These are phyloP conservation scores for Pleurotus tuoliensis DNA, from an alignment of 768 basidiomycete species.

Conservation along the genomic window DNA sequence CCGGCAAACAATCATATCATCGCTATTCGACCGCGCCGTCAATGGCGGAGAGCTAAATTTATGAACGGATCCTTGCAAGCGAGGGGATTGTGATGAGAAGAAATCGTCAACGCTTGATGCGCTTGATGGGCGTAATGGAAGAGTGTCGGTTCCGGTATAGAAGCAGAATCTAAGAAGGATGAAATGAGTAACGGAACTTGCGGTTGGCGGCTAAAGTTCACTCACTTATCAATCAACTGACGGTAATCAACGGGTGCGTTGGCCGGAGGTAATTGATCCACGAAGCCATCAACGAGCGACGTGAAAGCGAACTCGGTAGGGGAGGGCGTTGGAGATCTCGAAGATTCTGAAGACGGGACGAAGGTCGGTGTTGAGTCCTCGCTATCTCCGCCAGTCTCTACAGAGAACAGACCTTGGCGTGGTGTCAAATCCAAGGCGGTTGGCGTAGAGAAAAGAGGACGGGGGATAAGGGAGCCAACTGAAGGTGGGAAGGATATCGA, in stretches of 20 bases:
- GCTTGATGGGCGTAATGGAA: slow-evolving; percentile 36
- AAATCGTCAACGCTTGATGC: slow-evolving; percentile 54
- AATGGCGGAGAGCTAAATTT: slow-evolving; percentile 6
- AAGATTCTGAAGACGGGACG: slow-evolving; percentile 37
- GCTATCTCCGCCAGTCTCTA: slow-evolving; percentile 22
- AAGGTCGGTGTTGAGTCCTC: slow-evolving; percentile 46
- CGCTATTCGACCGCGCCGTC: slow-evolving; percentile 9
- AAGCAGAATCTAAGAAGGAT: slow-evolving; percentile 64
- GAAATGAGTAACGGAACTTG: slow-evolving; percentile 9
- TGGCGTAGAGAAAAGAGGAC: not conserved
- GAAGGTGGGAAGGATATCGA: slow-evolving; percentile 34
- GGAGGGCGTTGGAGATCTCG: slow-evolving; percentile 38
- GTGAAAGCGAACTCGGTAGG: slow-evolving; percentile 29
- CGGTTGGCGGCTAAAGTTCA: slow-evolving; percentile 10
- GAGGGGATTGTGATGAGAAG: slow-evolving; percentile 28
- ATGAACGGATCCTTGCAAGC: slow-evolving; percentile 22
- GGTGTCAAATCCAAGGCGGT: not conserved
- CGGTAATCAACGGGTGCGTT: slow-evolving; percentile 46
- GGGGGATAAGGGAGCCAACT: slow-evolving; percentile 1
- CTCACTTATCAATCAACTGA: slow-evolving; percentile 63
- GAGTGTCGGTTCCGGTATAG: slow-evolving; percentile 57
- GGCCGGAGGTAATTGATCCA: slow-evolving; percentile 11
- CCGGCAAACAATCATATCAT: slow-evolving; percentile 21
- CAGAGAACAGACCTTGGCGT: not conserved
- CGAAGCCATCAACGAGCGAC: slow-evolving; percentile 10